Conservation (phyloP, 1,139 yeast genomes). For the Lodderomyces elongisporus region DNA sequence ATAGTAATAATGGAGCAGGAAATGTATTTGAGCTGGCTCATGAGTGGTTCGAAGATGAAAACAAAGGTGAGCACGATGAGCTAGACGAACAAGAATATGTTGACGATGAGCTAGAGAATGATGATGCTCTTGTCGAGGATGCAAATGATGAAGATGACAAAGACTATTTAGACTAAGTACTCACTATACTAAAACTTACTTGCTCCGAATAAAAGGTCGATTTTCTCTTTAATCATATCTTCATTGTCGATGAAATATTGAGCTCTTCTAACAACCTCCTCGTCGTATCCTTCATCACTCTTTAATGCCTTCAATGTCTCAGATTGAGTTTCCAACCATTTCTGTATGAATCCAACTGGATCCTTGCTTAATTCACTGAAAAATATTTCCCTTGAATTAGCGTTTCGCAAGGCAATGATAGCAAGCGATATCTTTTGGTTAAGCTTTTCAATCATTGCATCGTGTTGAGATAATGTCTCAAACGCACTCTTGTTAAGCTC, state of each 20-base stretch:
- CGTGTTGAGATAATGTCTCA: conserved; percentile 38
- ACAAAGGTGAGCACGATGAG: no score
- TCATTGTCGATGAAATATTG: conserved; percentile 74
- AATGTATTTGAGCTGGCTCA: no score
- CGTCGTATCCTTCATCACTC: conserved; percentile 88
- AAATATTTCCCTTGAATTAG: conserved; percentile 48
- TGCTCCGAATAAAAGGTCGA: conserved; percentile 60
- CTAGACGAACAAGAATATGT: conserved; percentile 9
- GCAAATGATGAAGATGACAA: not conserved
- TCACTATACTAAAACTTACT: conserved; percentile 16
- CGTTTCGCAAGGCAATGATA: conserved; percentile 60
- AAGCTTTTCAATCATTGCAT: conserved; percentile 48
- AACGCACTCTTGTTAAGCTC: conserved; percentile 37
- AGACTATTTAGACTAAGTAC: conserved; percentile 1
- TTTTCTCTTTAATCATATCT: conserved; percentile 61
- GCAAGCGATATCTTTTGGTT: conserved; percentile 60
- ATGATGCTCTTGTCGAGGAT: conserved; percentile 11
- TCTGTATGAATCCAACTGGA: conserved; percentile 70
- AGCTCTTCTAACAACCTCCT: conserved; percentile 81
- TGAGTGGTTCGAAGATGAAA: no score
- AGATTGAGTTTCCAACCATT: conserved; percentile 71
- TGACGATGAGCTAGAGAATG: conserved; percentile 15
- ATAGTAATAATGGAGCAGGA: not conserved
- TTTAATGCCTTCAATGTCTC: conserved; percentile 70
- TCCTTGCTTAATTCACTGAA: conserved; percentile 68